Evolutionary conservation across 2,329 filamentous ascomycete genomes (phyloP).

Genomic region (Fusarium sp.): DNA sequence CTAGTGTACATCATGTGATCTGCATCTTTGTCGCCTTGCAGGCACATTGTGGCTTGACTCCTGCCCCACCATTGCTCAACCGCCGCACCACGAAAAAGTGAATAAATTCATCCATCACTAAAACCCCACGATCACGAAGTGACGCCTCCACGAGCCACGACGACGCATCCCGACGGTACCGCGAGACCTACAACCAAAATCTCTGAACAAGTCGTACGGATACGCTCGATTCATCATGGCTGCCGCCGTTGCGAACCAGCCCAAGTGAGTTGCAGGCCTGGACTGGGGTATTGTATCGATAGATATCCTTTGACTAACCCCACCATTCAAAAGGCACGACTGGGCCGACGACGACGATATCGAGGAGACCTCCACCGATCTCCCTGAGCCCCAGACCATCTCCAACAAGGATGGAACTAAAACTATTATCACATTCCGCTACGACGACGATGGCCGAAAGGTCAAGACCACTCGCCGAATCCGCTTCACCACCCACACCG

Average conservation of each 20-base stretch:
- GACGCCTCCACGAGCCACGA: conserved; percentile 44
- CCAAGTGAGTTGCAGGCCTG: conserved; percentile 55
- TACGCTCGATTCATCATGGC: conserved; percentile 55
- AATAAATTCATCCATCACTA: conserved; percentile 56
- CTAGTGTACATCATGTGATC: conserved; percentile 51
- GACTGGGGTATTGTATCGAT: conserved; percentile 38
- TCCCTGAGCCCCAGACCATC: conserved; percentile 90
- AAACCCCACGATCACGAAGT: conserved; percentile 58
- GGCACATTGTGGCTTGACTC: conserved; percentile 49
- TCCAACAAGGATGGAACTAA: conserved; percentile 99
- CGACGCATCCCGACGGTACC: conserved; percentile 44
- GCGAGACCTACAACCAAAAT: conserved; percentile 25
- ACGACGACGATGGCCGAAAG: conserved; percentile 95
- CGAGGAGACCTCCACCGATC: conserved; percentile 76
- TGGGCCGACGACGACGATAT: conserved; percentile 98
- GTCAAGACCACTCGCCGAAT: conserved; percentile 98
- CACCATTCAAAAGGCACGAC: conserved; percentile 71
- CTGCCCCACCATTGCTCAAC: conserved; percentile 54
- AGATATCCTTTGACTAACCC: conserved; percentile 54
- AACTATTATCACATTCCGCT: conserved; percentile 90
- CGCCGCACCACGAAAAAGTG: conserved; percentile 60
- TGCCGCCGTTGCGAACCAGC: conserved; percentile 57
- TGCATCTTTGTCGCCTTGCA: conserved; percentile 10
- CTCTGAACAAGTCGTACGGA: conserved; percentile 31
- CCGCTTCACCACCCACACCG: conserved; percentile 90